phyloP scores from a whole-genome alignment of 1,284 basidiomycete species.

The Fomitopsis pinicola region DNA sequence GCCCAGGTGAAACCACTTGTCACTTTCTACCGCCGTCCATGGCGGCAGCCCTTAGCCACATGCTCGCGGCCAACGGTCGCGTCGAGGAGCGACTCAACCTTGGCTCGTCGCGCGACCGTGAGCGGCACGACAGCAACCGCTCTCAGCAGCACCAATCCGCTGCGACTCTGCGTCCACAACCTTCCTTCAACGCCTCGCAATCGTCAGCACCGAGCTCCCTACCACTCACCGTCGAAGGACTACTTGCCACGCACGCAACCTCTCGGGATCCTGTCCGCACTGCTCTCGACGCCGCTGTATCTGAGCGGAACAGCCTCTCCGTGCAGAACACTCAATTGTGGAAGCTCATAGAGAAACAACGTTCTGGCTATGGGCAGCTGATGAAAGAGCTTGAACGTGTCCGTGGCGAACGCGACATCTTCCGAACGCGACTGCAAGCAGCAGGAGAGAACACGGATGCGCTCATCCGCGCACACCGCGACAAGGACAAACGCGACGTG shows the following conservation, averaged over 20 bases:
- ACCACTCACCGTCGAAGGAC: constrained; percentile 46
- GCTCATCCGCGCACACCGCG: constrained; percentile 26
- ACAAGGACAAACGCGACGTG: constrained; percentile 28
- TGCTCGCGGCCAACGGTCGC: neutral
- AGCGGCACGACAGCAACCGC: constrained; percentile 6
- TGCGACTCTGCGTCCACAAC: constrained; percentile 17
- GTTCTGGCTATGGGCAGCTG: constrained; percentile 64
- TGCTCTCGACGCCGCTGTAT: constrained; percentile 70
- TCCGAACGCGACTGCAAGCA: constrained; percentile 45
- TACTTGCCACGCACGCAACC: constrained; percentile 49
- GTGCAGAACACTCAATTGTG: constrained; percentile 85
- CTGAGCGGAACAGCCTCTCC: constrained; percentile 74
- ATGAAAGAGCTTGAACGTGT: constrained; percentile 80
- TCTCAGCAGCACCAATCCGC: constrained; percentile 19
- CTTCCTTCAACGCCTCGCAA: constrained; percentile 22
- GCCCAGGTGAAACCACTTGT: neutral
- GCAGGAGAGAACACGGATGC: constrained; percentile 36
- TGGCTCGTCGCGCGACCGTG: constrained; percentile 9
- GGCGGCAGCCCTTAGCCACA: constrained; percentile 1
- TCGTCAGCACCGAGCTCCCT: constrained; percentile 25
- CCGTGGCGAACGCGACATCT: constrained; percentile 72
- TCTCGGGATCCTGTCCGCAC: constrained; percentile 53
- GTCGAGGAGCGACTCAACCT: neutral
- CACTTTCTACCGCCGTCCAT: neutral
- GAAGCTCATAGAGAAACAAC: constrained; percentile 90